Percentiles rank a stretch among this genome's conserved stretches.
These are phyloP conservation scores for Pulveroboletus sp. DNA, from an alignment of 768 basidiomycete species.

Conservation along the genomic window DNA sequence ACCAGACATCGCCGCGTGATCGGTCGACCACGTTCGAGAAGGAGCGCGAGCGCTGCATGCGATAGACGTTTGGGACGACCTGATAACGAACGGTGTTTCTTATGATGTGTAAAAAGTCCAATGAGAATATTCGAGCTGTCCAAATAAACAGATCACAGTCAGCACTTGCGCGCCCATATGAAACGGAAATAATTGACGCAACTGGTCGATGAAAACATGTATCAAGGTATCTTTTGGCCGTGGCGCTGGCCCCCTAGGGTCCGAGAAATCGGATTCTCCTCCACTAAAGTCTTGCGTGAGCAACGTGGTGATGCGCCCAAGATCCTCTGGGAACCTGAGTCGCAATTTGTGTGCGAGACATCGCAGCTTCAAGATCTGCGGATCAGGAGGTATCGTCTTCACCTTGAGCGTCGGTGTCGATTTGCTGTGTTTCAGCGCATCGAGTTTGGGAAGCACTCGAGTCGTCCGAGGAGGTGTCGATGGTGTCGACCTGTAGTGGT, in stretches of 20 bases:
- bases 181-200: conserved; percentile 15
- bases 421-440: conserved; percentile 36
- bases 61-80: conserved; percentile 53
- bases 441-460: conserved; percentile 18
- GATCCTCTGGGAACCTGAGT: conserved; percentile 52
- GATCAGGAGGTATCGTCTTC: conserved; percentile 40
- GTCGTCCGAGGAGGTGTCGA: conserved; percentile 30
- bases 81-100: conserved; percentile 42
- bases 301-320: conserved; percentile 27
- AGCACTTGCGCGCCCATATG: not conserved
- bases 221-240: conserved; percentile 30
- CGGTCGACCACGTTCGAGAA: conserved; percentile 78
- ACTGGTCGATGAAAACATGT: conserved; percentile 46
- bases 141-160: not conserved
- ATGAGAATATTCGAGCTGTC: conserved; percentile 83
- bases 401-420: conserved; percentile 45
- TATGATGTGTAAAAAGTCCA: conserved; percentile 68
- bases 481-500: conserved; percentile 23
- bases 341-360: conserved; percentile 53
- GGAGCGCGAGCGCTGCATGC: conserved; percentile 69
- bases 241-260: conserved; percentile 32
- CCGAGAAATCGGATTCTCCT: conserved; percentile 32
- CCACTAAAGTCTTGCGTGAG: conserved; percentile 34
- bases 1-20: conserved; percentile 72
- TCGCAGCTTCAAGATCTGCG: conserved; percentile 46